Evolutionary conservation across 2,329 filamentous ascomycete species (phyloP).

Genomic region (Alternaria incomplexa): DNA sequence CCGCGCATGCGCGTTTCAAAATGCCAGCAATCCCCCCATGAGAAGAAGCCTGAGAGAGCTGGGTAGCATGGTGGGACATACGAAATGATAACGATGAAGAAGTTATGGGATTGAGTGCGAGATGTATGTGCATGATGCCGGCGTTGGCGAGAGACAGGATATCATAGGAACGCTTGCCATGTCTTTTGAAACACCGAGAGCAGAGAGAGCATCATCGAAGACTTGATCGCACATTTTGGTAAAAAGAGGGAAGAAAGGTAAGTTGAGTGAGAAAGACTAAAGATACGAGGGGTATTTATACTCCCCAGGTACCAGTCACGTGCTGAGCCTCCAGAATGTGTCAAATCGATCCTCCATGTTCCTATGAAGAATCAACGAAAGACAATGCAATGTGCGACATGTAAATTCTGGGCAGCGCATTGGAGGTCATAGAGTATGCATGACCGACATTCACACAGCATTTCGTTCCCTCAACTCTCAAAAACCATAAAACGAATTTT

Average conservation of each 20-base stretch:
- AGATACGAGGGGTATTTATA: not conserved
- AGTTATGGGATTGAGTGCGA: not conserved
- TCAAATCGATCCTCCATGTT: no score
- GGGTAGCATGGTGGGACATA: fast-evolving
- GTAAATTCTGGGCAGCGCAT: no score
- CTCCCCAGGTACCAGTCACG: not conserved
- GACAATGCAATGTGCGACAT: no score
- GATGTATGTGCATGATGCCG: not conserved
- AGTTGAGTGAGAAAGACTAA: not conserved
- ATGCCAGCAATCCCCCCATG: no score
- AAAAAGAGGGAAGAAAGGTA: not conserved
- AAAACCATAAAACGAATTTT: not conserved
- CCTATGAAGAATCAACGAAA: no score
- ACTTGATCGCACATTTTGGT: not conserved
- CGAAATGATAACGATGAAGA: not conserved
- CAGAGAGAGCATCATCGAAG: not conserved
- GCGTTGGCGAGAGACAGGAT: fast-evolving
- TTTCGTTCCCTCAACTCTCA: not conserved
- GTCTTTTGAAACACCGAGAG: not conserved
- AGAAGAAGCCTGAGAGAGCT: no score
- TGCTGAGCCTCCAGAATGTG: no score
- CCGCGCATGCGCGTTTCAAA: no score
- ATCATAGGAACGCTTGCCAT: no score
- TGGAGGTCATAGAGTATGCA: no score
- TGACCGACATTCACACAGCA: fast-evolving